A percentile compares a stretch with the other conserved stretches of the same genome.
phyloP scores from a whole-genome alignment of 2,329 filamentous ascomycete genomes.

The Fusarium abutilonis region DNA sequence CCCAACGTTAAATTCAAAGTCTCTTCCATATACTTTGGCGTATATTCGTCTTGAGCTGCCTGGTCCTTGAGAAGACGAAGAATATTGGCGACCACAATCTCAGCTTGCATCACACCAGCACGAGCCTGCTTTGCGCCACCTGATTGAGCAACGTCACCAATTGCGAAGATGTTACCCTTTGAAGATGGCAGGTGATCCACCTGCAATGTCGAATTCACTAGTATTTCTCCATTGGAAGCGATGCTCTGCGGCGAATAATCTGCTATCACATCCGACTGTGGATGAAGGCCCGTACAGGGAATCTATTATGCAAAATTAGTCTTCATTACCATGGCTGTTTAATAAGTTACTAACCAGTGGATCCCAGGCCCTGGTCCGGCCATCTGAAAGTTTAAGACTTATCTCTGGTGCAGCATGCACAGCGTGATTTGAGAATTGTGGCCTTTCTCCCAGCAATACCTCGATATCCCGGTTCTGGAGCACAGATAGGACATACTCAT shows the following conservation, averaged over 20 bases:
- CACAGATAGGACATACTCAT: not conserved
- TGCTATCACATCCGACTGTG: slow-evolving; percentile 11
- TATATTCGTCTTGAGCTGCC: not conserved
- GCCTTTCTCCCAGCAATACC: slow-evolving; percentile 9
- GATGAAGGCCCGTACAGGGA: slow-evolving; percentile 26
- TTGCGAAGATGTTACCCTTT: slow-evolving; percentile 3
- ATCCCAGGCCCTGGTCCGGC: slow-evolving; percentile 4
- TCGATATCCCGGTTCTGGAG: not conserved
- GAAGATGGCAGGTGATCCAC: not conserved
- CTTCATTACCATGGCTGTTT: not conserved
- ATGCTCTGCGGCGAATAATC: slow-evolving; percentile 8
- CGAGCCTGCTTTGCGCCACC: slow-evolving; percentile 32
- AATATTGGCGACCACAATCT: slow-evolving; percentile 14
- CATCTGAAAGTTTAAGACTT: not conserved
- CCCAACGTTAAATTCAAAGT: slow-evolving; percentile 18
- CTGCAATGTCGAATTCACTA: not conserved
- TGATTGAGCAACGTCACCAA: slow-evolving; percentile 20
- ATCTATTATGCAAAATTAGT: not conserved
- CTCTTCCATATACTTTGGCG: slow-evolving; percentile 16
- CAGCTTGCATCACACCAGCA: slow-evolving; percentile 18
- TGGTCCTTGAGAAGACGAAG: slow-evolving; percentile 4
- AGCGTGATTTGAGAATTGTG: not conserved
- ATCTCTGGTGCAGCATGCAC: not conserved
- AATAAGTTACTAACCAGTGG: slow-evolving; percentile 6
- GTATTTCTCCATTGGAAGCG: not conserved